Percentiles rank a stretch among this genome's conserved stretches.
Evolutionary conservation across 1,139 yeast species (phyloP).

Genomic region (Yamadazyma blattariae): DNA sequence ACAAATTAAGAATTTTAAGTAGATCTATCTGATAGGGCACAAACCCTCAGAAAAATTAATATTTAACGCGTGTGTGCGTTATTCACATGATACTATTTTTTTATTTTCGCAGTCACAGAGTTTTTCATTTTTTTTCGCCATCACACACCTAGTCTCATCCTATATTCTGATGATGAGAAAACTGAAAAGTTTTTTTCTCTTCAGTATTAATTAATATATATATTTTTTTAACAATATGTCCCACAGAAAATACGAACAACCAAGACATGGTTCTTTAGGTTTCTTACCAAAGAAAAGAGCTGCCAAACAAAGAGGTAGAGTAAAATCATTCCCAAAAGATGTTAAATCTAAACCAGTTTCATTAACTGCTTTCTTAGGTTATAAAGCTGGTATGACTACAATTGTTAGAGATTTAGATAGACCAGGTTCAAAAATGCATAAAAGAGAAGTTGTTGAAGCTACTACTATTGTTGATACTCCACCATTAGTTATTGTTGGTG

Average conservation of each 20-base stretch:
- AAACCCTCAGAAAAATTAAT: too few relatives aligned
- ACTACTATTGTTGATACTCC: slow-evolving; percentile 99
- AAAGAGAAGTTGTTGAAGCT: slow-evolving; percentile 99
- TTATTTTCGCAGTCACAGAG: too few relatives aligned
- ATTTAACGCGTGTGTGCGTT: too few relatives aligned
- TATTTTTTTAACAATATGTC: too few relatives aligned
- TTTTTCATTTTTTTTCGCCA: too few relatives aligned
- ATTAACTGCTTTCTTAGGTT: slow-evolving; percentile 98
- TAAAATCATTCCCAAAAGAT: slow-evolving; percentile 99
- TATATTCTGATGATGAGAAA: too few relatives aligned
- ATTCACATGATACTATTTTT: too few relatives aligned
- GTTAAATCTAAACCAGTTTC: slow-evolving; percentile 98
- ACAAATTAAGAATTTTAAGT: too few relatives aligned
- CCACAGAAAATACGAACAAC: slow-evolving; percentile 99
- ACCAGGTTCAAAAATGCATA: slow-evolving; percentile 99
- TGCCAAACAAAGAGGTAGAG: slow-evolving; percentile 97
- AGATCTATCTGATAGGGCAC: too few relatives aligned
- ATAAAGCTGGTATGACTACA: slow-evolving; percentile 99
- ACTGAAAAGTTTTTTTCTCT: too few relatives aligned
- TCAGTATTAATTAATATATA: too few relatives aligned
- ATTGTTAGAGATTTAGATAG: slow-evolving; percentile 99
- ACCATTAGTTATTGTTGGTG: slow-evolving; percentile 98
- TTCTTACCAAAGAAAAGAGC: slow-evolving; percentile 99
- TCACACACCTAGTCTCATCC: too few relatives aligned
- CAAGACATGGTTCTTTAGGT: slow-evolving; percentile 99